phyloP scores from a whole-genome alignment of 139 green algal genomes.

The Marvania coccoides region DNA sequence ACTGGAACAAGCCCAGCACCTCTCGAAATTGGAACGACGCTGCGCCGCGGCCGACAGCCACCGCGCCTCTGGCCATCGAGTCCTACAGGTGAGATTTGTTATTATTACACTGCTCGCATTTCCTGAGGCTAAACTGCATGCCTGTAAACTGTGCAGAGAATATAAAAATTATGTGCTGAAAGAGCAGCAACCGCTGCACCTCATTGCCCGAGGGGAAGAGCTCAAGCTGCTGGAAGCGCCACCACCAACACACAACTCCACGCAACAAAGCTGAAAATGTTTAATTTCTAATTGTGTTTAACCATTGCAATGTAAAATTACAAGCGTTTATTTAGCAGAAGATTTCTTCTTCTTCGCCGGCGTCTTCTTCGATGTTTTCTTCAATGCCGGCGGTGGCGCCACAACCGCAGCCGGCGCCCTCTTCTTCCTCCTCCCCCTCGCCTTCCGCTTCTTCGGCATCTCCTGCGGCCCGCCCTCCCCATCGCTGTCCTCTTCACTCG shows the following conservation, averaged over 20 bases:
- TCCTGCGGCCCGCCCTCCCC: neutral
- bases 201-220: neutral
- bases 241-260: neutral
- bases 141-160: constrained; percentile 1
- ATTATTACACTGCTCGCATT: too few species aligned
- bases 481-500: too few species aligned
- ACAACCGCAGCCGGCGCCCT: too few species aligned
- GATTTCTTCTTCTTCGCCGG: neutral
- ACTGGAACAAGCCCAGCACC: constrained; percentile 18
- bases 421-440: neutral
- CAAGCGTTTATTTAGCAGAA: neutral
- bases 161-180: constrained; percentile 11
- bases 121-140: too few species aligned
- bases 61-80: neutral
- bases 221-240: neutral
- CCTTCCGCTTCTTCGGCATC: neutral
- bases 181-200: neutral
- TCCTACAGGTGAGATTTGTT: constrained; percentile 14
- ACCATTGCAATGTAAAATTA: too few species aligned
- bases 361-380: neutral
- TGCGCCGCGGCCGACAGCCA: neutral
- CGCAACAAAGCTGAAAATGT: neutral
- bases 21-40: constrained; percentile 22
- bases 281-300: too few species aligned
- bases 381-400: too few species aligned